These are phyloP conservation scores for Carallia brachiata DNA, from an alignment of 345 rosid genomes.

Conservation along the genomic window DNA sequence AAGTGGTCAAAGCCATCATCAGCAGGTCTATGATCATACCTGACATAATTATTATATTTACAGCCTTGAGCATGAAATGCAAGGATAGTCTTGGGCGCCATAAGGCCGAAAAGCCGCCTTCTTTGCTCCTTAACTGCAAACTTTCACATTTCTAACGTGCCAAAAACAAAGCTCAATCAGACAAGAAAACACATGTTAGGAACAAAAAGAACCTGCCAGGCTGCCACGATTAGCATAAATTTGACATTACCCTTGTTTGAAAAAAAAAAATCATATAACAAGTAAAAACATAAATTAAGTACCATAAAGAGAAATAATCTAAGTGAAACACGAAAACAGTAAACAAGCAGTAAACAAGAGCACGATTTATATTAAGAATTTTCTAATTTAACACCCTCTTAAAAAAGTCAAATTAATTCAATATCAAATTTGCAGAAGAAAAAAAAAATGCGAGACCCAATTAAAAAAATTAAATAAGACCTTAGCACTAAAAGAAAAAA, in stretches of 20 bases:
- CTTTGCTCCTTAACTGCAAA: constrained; percentile 59
- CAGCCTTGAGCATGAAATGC: constrained; percentile 14
- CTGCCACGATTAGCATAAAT: too few relatives aligned
- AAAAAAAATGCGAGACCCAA: background rate
- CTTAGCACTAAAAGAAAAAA: background rate
- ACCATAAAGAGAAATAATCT: too few relatives aligned
- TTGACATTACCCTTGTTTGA: too few relatives aligned
- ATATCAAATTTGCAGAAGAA: background rate
- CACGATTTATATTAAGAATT: too few relatives aligned
- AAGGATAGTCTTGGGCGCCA: constrained; percentile 59
- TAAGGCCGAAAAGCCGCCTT: constrained; percentile 68
- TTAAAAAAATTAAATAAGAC: too few relatives aligned
- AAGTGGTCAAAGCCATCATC: constrained; percentile 33
- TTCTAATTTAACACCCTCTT: background rate
- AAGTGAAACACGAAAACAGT: too few relatives aligned
- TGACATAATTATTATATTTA: constrained; percentile 20
- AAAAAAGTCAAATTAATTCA: background rate
- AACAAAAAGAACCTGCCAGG: background rate
- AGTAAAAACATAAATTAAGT: too few relatives aligned
- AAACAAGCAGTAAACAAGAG: too few relatives aligned
- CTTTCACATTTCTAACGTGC: background rate
- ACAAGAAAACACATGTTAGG: background rate
- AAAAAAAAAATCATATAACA: too few relatives aligned
- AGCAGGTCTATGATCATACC: constrained; percentile 50
- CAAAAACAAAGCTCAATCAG: too few relatives aligned